A percentile compares a stretch with the other conserved stretches of the same genome.
phyloP scores from a whole-genome alignment of 2,329 filamentous ascomycete species.

The Colletotrichum chrysophilum region DNA sequence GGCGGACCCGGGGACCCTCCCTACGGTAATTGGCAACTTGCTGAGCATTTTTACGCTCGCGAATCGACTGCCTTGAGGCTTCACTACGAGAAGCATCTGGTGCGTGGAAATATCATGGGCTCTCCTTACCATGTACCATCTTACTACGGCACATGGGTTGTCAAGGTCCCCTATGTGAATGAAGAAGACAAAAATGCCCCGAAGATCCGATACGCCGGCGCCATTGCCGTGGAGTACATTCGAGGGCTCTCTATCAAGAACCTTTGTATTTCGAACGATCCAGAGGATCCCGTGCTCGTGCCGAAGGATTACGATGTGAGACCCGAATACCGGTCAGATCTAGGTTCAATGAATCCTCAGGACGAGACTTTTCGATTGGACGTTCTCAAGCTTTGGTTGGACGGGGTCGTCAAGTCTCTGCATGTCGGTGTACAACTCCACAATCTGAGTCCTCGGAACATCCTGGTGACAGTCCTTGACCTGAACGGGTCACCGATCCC shows the following conservation, averaged over 20 bases:
- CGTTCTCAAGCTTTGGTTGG: background rate
- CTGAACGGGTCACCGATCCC: background rate
- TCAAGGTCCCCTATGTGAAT: background rate
- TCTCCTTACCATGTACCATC: background rate
- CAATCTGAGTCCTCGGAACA: accelerated
- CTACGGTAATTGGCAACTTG: background rate
- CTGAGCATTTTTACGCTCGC: background rate
- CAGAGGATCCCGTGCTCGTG: no score
- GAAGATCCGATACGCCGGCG: background rate
- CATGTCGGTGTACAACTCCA: background rate
- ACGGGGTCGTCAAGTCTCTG: background rate
- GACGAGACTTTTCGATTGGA: background rate
- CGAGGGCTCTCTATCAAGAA: background rate
- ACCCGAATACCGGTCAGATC: background rate
- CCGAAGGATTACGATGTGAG: no score
- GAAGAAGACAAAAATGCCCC: no score
- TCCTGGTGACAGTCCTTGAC: no score
- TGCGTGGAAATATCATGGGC: background rate
- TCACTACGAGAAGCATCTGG: background rate
- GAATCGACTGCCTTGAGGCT: background rate
- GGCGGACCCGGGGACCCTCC: no score
- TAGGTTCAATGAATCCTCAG: background rate
- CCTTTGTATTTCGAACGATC: no score
- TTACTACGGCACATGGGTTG: background rate
- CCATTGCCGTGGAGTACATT: background rate